phyloP scores from a whole-genome alignment of 345 rosid genomes.

The Excoecaria cochinchinensis region DNA sequence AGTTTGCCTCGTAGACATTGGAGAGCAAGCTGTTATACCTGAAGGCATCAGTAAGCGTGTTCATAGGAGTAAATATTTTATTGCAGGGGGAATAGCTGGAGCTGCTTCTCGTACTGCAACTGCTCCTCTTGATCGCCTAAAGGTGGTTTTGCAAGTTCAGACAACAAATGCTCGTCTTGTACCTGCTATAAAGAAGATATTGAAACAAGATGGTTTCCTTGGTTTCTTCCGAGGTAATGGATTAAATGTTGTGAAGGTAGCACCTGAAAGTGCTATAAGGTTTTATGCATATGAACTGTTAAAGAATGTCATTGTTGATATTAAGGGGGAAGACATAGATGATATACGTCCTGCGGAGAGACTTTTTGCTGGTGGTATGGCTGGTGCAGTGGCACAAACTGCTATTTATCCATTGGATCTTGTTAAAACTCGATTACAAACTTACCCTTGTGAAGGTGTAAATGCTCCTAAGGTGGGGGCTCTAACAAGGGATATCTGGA shows the following conservation, averaged over 20 bases:
- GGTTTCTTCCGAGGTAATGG: slow-evolving; percentile 85
- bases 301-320: slow-evolving; percentile 53
- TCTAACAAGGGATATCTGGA: slow-evolving; percentile 65
- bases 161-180: slow-evolving; percentile 54
- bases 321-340: slow-evolving; percentile 48
- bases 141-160: slow-evolving; percentile 82
- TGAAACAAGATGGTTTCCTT: slow-evolving; percentile 55
- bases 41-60: slow-evolving; percentile 80
- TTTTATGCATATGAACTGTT: slow-evolving; percentile 76
- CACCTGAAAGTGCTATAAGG: slow-evolving; percentile 90
- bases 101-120: slow-evolving; percentile 87
- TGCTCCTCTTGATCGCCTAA: slow-evolving; percentile 87
- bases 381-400: slow-evolving; percentile 93
- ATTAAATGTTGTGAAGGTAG: slow-evolving; percentile 80
- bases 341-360: slow-evolving; percentile 64
- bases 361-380: slow-evolving; percentile 79
- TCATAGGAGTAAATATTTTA: slow-evolving; percentile 69
- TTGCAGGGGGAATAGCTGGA: slow-evolving; percentile 92
- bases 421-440: slow-evolving; percentile 89
- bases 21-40: slow-evolving; percentile 84
- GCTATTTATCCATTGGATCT: slow-evolving; percentile 88
- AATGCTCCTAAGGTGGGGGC: slow-evolving; percentile 55
- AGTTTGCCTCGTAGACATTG: slow-evolving; percentile 83
- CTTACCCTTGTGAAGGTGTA: slow-evolving; percentile 60
- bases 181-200: slow-evolving; percentile 67